These are phyloP conservation scores for Discostella stelligeroides DNA, from an alignment of 108 stramenopile species.

Conservation along the genomic window DNA sequence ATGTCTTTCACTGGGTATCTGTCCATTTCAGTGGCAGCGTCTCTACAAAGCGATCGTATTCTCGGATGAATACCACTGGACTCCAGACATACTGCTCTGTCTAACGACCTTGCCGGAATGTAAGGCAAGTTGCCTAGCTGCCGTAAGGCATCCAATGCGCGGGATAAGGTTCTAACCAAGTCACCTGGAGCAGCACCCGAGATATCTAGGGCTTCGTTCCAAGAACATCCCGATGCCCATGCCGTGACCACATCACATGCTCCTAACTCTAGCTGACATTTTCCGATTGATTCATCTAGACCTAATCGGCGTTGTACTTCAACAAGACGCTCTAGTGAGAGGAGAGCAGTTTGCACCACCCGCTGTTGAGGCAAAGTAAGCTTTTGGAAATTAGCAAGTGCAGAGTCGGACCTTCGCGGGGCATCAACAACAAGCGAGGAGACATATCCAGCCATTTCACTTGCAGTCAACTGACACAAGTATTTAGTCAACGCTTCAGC, in stretches of 20 bases:
- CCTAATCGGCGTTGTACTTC: slow-evolving; percentile 69
- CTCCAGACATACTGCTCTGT: slow-evolving; percentile 41
- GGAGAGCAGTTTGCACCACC: slow-evolving; percentile 68
- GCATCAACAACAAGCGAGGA: slow-evolving; percentile 73
- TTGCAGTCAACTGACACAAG: slow-evolving; percentile 51
- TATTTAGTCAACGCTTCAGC: slow-evolving; percentile 50
- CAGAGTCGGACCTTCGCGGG: slow-evolving; percentile 49
- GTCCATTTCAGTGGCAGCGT: slow-evolving; percentile 72
- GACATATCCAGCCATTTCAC: slow-evolving; percentile 81
- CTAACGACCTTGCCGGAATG: slow-evolving; percentile 55
- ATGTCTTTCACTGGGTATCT: slow-evolving; percentile 86
- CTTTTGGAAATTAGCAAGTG: slow-evolving; percentile 61
- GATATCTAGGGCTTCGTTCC: slow-evolving; percentile 75
- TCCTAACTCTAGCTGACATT: slow-evolving; percentile 64
- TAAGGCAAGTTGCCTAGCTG: slow-evolving; percentile 74
- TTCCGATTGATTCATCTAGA: slow-evolving; percentile 59
- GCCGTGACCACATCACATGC: slow-evolving; percentile 75
- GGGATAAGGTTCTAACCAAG: slow-evolving; percentile 65
- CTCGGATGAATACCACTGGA: slow-evolving; percentile 71
- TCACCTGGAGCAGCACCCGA: slow-evolving; percentile 82
- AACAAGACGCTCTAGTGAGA: slow-evolving; percentile 63
- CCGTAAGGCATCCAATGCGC: slow-evolving; percentile 80
- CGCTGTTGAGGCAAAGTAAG: slow-evolving; percentile 64
- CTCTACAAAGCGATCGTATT: slow-evolving; percentile 67
- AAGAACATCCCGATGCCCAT: slow-evolving; percentile 79